A percentile compares a stretch with the other conserved stretches of the same genome.
Conservation (phyloP, 2,329 filamentous ascomycete genomes). For the Paraconiothyrium brasiliense region DNA sequence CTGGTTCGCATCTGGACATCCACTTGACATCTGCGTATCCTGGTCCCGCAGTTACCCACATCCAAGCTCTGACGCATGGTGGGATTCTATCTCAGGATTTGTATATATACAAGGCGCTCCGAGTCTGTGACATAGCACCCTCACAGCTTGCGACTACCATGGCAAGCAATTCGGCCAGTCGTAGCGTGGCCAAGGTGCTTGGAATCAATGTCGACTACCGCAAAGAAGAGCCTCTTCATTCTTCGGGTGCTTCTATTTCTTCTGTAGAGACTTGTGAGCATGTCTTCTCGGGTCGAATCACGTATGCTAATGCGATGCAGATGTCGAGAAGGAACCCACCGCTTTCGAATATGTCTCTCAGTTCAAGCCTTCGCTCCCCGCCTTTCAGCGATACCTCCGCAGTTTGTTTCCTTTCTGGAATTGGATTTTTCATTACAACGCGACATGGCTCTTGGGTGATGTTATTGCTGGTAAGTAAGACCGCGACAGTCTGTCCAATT, state of each 20-base stretch:
- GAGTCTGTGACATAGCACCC: conserved; percentile 3
- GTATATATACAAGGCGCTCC: conserved; percentile 29
- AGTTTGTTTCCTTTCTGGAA: conserved; percentile 87
- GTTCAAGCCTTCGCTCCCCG: conserved; percentile 66
- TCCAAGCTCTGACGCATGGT: conserved; percentile 18
- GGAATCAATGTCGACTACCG: conserved; percentile 82
- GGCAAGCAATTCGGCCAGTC: conserved; percentile 23
- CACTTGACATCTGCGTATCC: conserved; percentile 10
- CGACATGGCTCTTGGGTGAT: conserved; percentile 88
- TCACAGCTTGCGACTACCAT: conserved; percentile 20
- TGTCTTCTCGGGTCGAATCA: not conserved
- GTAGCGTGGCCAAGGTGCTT: conserved; percentile 74
- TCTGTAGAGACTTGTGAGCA: conserved; percentile 62
- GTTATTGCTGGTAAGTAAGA: conserved; percentile 76
- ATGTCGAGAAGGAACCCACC: conserved; percentile 83
- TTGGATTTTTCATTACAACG: conserved; percentile 90
- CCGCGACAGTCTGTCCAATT: not conserved
- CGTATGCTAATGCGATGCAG: conserved; percentile 65
- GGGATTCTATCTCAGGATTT: not conserved
- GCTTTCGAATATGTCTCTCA: conserved; percentile 75
- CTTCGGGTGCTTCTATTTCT: conserved; percentile 71
- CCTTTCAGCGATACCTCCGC: conserved; percentile 68
- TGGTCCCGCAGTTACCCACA: conserved; percentile 11
- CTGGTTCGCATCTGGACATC: conserved; percentile 12
- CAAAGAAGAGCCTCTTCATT: conserved; percentile 62